A percentile compares a stretch with the other conserved stretches of the same genome.
These are phyloP conservation scores for Coemansia sp. DNA, from an alignment of 192 early-diverging fungal species.

Conservation along the genomic window DNA sequence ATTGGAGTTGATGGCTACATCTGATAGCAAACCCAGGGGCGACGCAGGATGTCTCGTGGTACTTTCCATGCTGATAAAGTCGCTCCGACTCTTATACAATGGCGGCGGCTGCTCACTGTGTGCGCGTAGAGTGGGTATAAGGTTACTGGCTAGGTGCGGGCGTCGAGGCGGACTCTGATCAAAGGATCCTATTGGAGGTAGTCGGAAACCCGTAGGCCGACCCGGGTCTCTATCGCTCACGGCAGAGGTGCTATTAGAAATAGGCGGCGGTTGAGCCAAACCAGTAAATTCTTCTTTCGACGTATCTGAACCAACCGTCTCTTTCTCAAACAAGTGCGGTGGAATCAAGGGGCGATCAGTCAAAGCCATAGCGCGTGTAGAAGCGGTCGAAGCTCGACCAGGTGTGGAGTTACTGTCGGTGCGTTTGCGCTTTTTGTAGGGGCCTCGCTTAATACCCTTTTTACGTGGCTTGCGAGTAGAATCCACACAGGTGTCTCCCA, in stretches of 20 bases:
- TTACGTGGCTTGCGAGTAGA: slow-evolving; percentile 82
- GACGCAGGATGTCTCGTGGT: not conserved
- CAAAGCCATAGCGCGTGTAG: not conserved
- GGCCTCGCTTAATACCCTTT: slow-evolving; percentile 83
- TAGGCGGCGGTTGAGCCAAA: not conserved
- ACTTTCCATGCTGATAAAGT: not conserved
- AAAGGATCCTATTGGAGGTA: slow-evolving; percentile 9
- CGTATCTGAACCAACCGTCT: not conserved
- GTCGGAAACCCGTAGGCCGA: not conserved
- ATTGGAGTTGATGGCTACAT: slow-evolving; percentile 4
- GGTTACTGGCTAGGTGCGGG: not conserved
- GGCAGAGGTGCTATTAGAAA: not conserved
- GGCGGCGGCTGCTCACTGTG: not conserved
- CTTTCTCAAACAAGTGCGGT: not conserved
- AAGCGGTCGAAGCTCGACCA: not conserved
- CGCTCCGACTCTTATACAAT: not conserved
- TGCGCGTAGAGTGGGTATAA: not conserved
- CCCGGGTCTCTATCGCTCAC: not conserved
- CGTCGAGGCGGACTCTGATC: slow-evolving; percentile 1
- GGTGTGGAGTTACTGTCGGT: not conserved
- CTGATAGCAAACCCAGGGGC: slow-evolving; percentile 9
- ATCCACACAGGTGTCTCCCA: slow-evolving; percentile 74
- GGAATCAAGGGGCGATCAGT: not conserved
- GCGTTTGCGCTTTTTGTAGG: slow-evolving; percentile 55
- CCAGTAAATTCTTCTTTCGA: not conserved